Percentiles rank a stretch among this genome's conserved stretches.
Conservation (phyloP, 805 yeast species). For the Yarrowia osloensis region DNA sequence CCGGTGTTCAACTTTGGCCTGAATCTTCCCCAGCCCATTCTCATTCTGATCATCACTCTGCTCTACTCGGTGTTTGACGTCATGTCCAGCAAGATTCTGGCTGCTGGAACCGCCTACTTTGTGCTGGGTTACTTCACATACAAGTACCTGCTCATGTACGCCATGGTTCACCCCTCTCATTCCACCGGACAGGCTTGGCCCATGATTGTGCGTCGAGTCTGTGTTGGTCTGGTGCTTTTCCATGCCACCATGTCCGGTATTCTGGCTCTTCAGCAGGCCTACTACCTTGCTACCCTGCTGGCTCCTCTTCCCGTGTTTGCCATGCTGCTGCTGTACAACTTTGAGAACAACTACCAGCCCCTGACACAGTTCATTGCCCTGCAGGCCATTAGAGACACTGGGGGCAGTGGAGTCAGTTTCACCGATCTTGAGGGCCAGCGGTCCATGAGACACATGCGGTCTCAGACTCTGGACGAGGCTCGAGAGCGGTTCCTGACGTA, state of each 20-base stretch:
- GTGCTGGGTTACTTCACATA: slow-evolving; percentile 82
- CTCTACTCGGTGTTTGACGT: slow-evolving; percentile 66
- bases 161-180: slow-evolving; percentile 93
- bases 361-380: slow-evolving; percentile 83
- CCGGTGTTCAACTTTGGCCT: slow-evolving; percentile 92
- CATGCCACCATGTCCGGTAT: slow-evolving; percentile 94
- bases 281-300: slow-evolving; percentile 66
- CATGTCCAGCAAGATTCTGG: slow-evolving; percentile 80
- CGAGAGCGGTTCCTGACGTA: slow-evolving; percentile 72
- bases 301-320: slow-evolving; percentile 77
- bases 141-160: slow-evolving; percentile 86
- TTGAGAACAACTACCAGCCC: slow-evolving; percentile 79
- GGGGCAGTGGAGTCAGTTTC: slow-evolving; percentile 13
- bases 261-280: slow-evolving; percentile 77
- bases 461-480: slow-evolving; percentile 71
- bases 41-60: slow-evolving; percentile 79
- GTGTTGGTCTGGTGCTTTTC: slow-evolving; percentile 76
- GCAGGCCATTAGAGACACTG: slow-evolving; percentile 57
- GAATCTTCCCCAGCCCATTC: slow-evolving; percentile 86
- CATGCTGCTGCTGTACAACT: slow-evolving; percentile 68
- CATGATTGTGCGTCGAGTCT: slow-evolving; percentile 75
- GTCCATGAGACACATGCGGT: slow-evolving; percentile 29
- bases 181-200: slow-evolving; percentile 98
- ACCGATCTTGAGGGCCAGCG: slow-evolving; percentile 24
- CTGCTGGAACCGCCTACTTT: slow-evolving; percentile 83